Base-by-base conservation (phyloP, 345 rosid species). In the Lumnitzera racemosa region DNA sequence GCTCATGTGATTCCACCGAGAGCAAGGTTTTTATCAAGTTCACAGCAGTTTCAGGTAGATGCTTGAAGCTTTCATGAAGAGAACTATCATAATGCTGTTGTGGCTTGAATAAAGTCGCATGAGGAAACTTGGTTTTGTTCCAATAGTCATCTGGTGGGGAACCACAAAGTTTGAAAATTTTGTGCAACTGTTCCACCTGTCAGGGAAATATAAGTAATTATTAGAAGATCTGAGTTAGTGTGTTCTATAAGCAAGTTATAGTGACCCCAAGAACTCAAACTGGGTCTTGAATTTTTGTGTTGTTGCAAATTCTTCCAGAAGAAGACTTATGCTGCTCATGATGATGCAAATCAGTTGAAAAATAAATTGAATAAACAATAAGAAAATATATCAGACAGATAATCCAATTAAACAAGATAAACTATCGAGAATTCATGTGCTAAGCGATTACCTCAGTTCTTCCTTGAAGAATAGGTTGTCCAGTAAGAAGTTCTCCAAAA, bases 171-270 rank as follows among this genome's bases (percentile, higher is more conserved):
- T 72, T 75, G 55, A 78, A 75, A 14, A 75, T 78, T 58, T 78
- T 78, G 55, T 78, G 83, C 74, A 78, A 65, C 55, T 78, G 82
- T 67, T 78, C 82, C 12, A 78, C 79, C 81, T 78, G 25, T 53
- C 24, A 51, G 11, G 15, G 43, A 16, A 51, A 16, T 12, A 50
- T 13, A 41, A 51, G 13, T 17, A 12, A 23, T 24, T 31, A 3
- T 36, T 36, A 9, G 7, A 36, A 36, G 43, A 5, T 36, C 43
- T 3, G 7, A 36, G 4, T 5, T 36, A 36, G 43, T 36, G 43
- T 36, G 43, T 36, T 36, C 43, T 36, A 1, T 9, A 6, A 36
- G 43, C 43, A 36, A 9, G 43, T 36, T 5, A 36, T 7, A 36
- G 9, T 36, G n/a, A 14, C 2, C 5, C 20, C n/a, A 53, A 53